Conservation (phyloP, 148 eudicot species). For the Heliosperma pusillum region DNA sequence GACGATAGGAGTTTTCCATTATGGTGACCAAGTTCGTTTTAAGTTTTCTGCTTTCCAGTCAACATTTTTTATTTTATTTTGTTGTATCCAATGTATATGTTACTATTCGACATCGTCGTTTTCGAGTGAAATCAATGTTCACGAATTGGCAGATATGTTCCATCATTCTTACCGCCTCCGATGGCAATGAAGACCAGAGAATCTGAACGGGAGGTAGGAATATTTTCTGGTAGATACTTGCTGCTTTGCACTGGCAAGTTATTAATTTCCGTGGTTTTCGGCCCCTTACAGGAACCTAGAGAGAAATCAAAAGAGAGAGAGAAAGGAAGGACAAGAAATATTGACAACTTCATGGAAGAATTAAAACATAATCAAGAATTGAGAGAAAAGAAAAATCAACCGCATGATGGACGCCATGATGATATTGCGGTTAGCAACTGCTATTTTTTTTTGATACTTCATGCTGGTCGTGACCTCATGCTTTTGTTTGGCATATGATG, state of each 20-base stretch:
- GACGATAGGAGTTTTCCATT: background rate
- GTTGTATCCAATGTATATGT: slow-evolving; percentile 1
- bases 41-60: background rate
- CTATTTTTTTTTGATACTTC: background rate
- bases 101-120: slow-evolving; percentile 3
- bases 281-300: slow-evolving; percentile 51
- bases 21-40: background rate
- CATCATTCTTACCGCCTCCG: slow-evolving; percentile 96
- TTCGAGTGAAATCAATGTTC: slow-evolving; percentile 29
- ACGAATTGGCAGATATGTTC: slow-evolving; percentile 81
- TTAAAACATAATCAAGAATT: slow-evolving; percentile 87
- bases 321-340: slow-evolving; percentile 81
- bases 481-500: no score
- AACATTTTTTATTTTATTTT: background rate
- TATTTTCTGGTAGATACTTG: slow-evolving; percentile 16
- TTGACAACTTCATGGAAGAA: slow-evolving; percentile 98
- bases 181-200: slow-evolving; percentile 83
- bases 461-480: no score
- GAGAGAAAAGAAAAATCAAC: slow-evolving; percentile 92
- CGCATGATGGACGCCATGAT: slow-evolving; percentile 71
- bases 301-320: slow-evolving; percentile 91
- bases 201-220: slow-evolving; percentile 70
- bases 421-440: slow-evolving; percentile 57
- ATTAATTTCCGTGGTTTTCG: slow-evolving; percentile 12
- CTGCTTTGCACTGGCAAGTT: slow-evolving; percentile 6